These are phyloP conservation scores for Furcasterigmium sp. DNA, from an alignment of 2,329 filamentous ascomycete genomes.

Conservation along the genomic window DNA sequence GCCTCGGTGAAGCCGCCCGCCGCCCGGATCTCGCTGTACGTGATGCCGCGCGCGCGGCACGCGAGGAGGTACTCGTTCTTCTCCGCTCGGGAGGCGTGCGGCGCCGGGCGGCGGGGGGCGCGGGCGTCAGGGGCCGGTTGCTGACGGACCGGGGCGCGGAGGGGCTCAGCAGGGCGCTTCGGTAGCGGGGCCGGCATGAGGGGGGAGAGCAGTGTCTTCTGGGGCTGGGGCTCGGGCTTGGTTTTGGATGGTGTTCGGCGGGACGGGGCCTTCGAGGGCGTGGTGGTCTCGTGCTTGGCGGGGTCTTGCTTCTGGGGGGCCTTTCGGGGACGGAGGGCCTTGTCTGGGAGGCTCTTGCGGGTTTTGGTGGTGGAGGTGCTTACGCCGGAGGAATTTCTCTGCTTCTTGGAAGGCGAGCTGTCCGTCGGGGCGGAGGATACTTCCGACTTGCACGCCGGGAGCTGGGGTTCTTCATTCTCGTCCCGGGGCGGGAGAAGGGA, in stretches of 20 bases:
- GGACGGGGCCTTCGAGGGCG: no score
- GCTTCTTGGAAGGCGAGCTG: background rate
- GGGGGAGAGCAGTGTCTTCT: no score
- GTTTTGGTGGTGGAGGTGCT: slow-evolving; percentile 1
- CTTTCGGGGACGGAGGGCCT: slow-evolving; percentile 3
- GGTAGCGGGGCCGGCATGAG: no score
- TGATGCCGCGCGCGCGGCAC: slow-evolving; percentile 50
- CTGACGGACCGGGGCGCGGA: no score
- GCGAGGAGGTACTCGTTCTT: slow-evolving; percentile 47
- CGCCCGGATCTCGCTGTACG: slow-evolving; percentile 59
- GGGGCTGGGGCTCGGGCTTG: no score
- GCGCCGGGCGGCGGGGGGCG: background rate
- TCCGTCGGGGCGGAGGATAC: background rate
- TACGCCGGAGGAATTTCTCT: background rate
- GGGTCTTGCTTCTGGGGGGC: no score
- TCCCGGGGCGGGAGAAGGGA: slow-evolving; percentile 5
- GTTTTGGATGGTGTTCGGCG: no score
- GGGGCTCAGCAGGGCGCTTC: no score
- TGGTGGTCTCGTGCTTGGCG: no score
- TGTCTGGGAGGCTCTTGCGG: slow-evolving; percentile 8
- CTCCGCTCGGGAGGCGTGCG: slow-evolving; percentile 3
- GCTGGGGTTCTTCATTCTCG: background rate
- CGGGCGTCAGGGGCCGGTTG: background rate
- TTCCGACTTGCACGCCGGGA: background rate
- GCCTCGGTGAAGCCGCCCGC: slow-evolving; percentile 54